Evolutionary conservation across 768 basidiomycete genomes (phyloP).

Genomic region (Favolaschia claudopus): DNA sequence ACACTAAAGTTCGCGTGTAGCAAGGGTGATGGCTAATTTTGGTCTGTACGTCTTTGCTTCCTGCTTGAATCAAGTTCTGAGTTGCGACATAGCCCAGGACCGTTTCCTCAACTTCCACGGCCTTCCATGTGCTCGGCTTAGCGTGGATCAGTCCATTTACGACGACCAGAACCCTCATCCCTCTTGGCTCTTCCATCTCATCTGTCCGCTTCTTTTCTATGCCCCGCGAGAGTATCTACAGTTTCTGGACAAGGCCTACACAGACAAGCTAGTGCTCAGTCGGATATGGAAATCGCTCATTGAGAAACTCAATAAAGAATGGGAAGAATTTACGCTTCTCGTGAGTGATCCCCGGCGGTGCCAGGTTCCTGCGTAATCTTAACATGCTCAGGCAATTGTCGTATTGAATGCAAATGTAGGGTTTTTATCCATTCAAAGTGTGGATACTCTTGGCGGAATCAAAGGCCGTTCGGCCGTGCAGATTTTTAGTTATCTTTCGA

Average conservation of each 20-base stretch:
- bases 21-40: slow-evolving; percentile 10
- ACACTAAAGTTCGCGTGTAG: background rate
- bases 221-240: slow-evolving; percentile 42
- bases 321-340: slow-evolving; percentile 48
- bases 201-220: slow-evolving; percentile 45
- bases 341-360: slow-evolving; percentile 33
- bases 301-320: slow-evolving; percentile 40
- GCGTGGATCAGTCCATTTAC: slow-evolving; percentile 36
- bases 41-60: background rate
- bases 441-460: background rate
- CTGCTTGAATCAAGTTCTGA: background rate
- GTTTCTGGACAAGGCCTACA: slow-evolving; percentile 45
- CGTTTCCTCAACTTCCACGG: slow-evolving; percentile 41
- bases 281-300: slow-evolving; percentile 46
- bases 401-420: slow-evolving; percentile 51
- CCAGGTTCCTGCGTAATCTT: background rate
- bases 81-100: slow-evolving; percentile 25
- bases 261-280: slow-evolving; percentile 41
- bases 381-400: slow-evolving; percentile 44
- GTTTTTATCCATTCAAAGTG: slow-evolving; percentile 48
- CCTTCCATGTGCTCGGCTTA: slow-evolving; percentile 39
- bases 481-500: slow-evolving; percentile 43
- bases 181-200: slow-evolving; percentile 26
- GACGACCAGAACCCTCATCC: background rate
- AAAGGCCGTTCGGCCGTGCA: slow-evolving; percentile 33